Percentiles rank a stretch among this genome's conserved stretches.
Conservation (phyloP, 2,329 filamentous ascomycete genomes). For the Microdochium bolleyi region DNA sequence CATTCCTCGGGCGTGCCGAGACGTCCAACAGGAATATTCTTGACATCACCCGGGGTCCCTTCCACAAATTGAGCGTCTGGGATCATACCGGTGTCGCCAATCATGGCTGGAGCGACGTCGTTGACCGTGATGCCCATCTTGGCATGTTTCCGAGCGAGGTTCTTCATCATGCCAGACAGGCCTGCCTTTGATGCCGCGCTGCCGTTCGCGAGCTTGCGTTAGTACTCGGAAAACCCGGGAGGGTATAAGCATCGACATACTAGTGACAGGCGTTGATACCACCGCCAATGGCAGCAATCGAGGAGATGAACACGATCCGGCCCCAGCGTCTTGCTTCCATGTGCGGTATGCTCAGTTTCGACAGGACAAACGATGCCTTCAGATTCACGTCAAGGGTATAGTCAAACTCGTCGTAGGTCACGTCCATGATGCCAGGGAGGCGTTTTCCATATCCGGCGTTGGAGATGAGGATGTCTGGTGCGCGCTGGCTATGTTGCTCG, state of each 20-base stretch:
- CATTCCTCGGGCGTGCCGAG: slow-evolving; percentile 51
- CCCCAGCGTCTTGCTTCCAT: slow-evolving; percentile 56
- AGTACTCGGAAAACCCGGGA: background rate
- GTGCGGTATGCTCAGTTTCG: slow-evolving; percentile 49
- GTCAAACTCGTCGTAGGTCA: slow-evolving; percentile 57
- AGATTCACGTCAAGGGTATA: slow-evolving; percentile 55
- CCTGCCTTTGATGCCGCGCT: slow-evolving; percentile 52
- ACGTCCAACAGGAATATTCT: slow-evolving; percentile 50
- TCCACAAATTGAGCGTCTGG: slow-evolving; percentile 41
- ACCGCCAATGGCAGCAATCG: slow-evolving; percentile 54
- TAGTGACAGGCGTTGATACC: slow-evolving; percentile 57
- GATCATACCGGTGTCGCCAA: slow-evolving; percentile 57
- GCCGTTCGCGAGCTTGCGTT: background rate
- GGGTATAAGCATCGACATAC: background rate
- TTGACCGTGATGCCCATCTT: slow-evolving; percentile 57
- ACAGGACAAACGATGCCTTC: slow-evolving; percentile 52
- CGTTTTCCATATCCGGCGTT: slow-evolving; percentile 61
- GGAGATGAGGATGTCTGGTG: slow-evolving; percentile 55
- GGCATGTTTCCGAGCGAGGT: slow-evolving; percentile 50
- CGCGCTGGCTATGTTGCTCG: slow-evolving; percentile 36
- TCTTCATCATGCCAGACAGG: slow-evolving; percentile 57
- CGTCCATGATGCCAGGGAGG: slow-evolving; percentile 47
- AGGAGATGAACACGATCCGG: slow-evolving; percentile 55
- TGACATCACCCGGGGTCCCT: slow-evolving; percentile 49
- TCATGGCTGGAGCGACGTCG: slow-evolving; percentile 63